These are phyloP conservation scores for Cytidiella melzeri DNA, from an alignment of 768 basidiomycete species.

Conservation along the genomic window DNA sequence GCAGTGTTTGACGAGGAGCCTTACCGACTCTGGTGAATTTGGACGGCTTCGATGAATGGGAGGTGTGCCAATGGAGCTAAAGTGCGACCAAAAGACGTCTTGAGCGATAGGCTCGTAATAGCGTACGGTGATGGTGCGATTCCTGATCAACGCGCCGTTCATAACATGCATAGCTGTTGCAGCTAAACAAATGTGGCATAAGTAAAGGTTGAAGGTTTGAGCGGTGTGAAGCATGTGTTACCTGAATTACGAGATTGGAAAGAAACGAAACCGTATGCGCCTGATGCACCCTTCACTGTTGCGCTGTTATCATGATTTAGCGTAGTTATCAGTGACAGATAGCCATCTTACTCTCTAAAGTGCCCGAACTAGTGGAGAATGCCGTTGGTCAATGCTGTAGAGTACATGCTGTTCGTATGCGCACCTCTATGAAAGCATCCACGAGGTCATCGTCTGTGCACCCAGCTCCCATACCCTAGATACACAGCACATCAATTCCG, in stretches of 20 bases:
- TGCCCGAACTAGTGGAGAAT: neutral
- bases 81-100: neutral
- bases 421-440: neutral
- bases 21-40: neutral
- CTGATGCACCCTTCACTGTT: neutral
- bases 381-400: neutral
- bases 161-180: neutral
- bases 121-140: neutral
- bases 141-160: neutral
- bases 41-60: neutral
- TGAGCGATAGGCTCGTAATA: conserved; percentile 5
- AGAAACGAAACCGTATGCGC: conserved; percentile 1
- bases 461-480: neutral
- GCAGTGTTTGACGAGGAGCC: neutral
- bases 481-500: neutral
- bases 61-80: neutral
- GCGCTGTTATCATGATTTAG: neutral
- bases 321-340: neutral
- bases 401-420: neutral
- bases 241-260: neutral
- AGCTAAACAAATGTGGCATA: neutral
- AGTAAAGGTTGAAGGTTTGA: neutral
- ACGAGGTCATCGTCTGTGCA: neutral
- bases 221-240: neutral
- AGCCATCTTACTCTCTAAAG: neutral